Evolutionary conservation across 768 basidiomycete species (phyloP), one percentile per base, ranked within the genome.

Genomic region (Boletus reticuloceps): DNA sequence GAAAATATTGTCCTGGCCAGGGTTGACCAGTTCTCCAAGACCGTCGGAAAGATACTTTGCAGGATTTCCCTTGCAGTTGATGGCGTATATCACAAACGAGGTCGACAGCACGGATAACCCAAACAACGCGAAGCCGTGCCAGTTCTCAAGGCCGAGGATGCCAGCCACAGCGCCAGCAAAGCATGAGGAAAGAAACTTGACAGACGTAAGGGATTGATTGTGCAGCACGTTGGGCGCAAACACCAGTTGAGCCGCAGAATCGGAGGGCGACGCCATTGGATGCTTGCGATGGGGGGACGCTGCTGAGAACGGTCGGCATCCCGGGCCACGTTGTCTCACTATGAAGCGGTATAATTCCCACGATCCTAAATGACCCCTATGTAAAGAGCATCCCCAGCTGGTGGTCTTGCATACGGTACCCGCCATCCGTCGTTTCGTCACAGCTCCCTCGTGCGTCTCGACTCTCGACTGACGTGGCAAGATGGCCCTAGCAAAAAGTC

Each of bases 141-240:
- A 83, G 71, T 94, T 95, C 65, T 91, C 84, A 22, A 96, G 82
- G 20, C 94, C 94, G 11, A 97, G 84, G 55, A 94, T 86, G 29
- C 94, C 94, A 1, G 94, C 91, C 2, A 86, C 85, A 0, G 92
- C 89, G 39, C 94, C 94, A 19, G 91, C 83, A 65, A 94, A 91
- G 72, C 88, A 91, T 10, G 91, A 77, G 10, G 90, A 83, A 38
- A 94, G 69, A 73, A 94, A 94, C 64, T 92, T 92, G 66, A 89
- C 79, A 47, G 79, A 86, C 54, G 75, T 75, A 19, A 89, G 70
- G 11, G 80, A 75, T 19, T 79, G 75, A 67, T 91, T 89, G 66
- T 79, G 81, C 48, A 79, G 69, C 31, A 89, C 79, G 61, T 92
- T 89, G 1, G 86, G 82, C 3, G 76, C 72, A 61, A 83, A 91